Base-by-base conservation (phyloP, 2,329 filamentous ascomycete species). In the Penicillium polonicum region DNA sequence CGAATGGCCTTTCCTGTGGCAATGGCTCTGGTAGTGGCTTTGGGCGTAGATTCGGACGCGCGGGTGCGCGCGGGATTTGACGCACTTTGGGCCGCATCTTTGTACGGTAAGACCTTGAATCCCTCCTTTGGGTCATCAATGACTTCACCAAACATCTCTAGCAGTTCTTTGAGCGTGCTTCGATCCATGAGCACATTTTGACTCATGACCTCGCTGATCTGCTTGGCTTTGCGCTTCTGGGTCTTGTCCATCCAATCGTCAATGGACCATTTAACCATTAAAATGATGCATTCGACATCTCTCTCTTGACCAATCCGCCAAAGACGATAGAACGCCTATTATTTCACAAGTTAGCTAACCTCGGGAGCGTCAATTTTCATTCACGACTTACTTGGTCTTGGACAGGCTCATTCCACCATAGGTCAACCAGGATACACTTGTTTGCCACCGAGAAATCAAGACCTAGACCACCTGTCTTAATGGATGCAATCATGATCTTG, bases 241-340 rank as follows among this genome's bases (percentile, higher is more conserved):
- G 90, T 77, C 0, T 70, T 46, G 0, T 80, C 68, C 4, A 91
- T 76, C 0, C 79, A 74, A 10, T 81, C 75, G 58, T 92, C 88
- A 5, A 90, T 82, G 0, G 80, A 83, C 5, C 82, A 76, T 1
- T 76, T 71, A 0, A 86, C 77, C 0, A 85, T 72, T 35, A 91
- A 77, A 0, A 85, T 79, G 0, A 83, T 79, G 57, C 89, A 80
- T 12, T 83, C 75, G 0, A 87, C 86, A 35, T 83, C 75, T 42
- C 86, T 82, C 0, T 67, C 60, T 61, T 93, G 89, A 0, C 88
- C 88, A 2, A 87, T 85, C 5, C 89, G 80, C 63, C 82, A 83
- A 0, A 90, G 82, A 0, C 89, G 82, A 1, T 79, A 82, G 66
- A 84, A 84, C 1, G 79, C 79, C 69, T 71, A 12, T 7, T 2